Evolutionary conservation across 2,329 filamentous ascomycete species (phyloP).

Genomic region (Colletotrichum viniferum): DNA sequence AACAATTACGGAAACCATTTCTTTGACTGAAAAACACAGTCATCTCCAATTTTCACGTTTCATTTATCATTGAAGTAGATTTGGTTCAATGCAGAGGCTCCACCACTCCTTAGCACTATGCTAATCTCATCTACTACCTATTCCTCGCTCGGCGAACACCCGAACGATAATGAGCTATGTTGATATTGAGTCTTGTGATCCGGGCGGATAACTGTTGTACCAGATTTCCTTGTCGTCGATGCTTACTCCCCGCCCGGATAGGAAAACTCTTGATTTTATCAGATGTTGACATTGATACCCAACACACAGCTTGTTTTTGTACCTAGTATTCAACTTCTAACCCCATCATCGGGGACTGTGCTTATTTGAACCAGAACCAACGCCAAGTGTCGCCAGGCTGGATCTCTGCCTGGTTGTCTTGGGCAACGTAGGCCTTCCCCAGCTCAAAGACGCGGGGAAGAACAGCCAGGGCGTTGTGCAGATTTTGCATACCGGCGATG

Average conservation of each 20-base stretch:
- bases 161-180: not conserved
- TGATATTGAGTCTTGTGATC: not conserved
- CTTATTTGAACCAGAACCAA: not conserved
- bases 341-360: rapidly evolving
- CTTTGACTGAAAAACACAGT: not conserved
- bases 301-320: too few relatives aligned
- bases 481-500: not conserved
- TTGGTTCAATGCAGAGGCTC: not conserved
- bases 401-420: not conserved
- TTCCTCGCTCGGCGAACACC: not conserved
- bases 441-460: not conserved
- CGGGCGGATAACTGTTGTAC: too few relatives aligned
- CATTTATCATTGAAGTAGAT: not conserved
- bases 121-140: not conserved
- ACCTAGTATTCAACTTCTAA: not conserved
- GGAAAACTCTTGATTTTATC: too few relatives aligned
- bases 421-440: not conserved
- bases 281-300: not conserved
- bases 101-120: not conserved
- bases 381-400: not conserved
- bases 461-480: not conserved
- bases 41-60: not conserved
- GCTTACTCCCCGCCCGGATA: too few relatives aligned
- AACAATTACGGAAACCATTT: not conserved
- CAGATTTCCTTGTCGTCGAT: too few relatives aligned